Conservation (phyloP, 441 rosid species). For the Biscutella laevigata region DNA sequence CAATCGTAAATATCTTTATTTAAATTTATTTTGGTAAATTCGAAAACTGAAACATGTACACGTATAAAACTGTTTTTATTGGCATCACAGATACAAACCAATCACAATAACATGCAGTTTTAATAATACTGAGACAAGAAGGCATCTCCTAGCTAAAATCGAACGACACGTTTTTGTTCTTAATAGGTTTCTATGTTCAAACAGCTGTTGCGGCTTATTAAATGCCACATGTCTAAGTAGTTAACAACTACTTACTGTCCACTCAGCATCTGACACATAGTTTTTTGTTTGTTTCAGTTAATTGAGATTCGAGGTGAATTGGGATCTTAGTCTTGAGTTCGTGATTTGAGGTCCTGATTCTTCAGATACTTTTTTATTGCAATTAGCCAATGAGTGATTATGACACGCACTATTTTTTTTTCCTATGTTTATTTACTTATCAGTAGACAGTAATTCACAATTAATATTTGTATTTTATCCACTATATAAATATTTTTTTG, state of each 20-base stretch:
- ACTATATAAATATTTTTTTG: too few species aligned
- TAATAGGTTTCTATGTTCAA: slow-evolving; percentile 14
- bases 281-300: too few species aligned
- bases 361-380: slow-evolving; percentile 1
- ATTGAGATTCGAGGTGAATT: background rate
- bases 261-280: slow-evolving; percentile 9
- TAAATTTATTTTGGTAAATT: too few species aligned
- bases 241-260: slow-evolving; percentile 10
- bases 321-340: slow-evolving; percentile 3
- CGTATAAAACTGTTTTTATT: background rate
- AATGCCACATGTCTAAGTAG: slow-evolving; percentile 18
- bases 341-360: background rate
- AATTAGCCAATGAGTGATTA: background rate
- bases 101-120: slow-evolving; percentile 1
- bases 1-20: too few species aligned
- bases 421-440: too few species aligned
- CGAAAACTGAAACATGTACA: background rate
- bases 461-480: too few species aligned
- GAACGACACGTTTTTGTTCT: slow-evolving; percentile 14
- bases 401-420: too few species aligned
- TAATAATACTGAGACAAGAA: background rate
- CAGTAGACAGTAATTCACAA: too few species aligned
- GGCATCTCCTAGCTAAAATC: background rate
- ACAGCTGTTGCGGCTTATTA: slow-evolving; percentile 3
- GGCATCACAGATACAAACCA: background rate